A percentile compares a stretch with the other conserved stretches of the same genome.
phyloP scores from a whole-genome alignment of 2,329 filamentous ascomycete genomes.

The Elsinoe ampelina region DNA sequence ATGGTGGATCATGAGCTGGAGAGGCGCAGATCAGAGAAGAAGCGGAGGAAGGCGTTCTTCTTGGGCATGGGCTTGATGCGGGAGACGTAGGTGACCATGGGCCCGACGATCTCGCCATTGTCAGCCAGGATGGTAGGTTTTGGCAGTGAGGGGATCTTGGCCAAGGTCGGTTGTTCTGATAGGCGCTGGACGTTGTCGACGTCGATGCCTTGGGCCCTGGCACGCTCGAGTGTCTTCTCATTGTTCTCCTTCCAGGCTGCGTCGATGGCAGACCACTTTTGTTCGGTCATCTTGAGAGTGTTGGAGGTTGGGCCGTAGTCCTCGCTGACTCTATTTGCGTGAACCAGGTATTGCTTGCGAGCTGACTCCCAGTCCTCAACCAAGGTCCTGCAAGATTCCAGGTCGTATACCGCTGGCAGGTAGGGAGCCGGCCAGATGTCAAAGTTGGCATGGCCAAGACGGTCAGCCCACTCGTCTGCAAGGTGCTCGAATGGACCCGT shows the following conservation, averaged over 20 bases:
- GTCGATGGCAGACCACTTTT: constrained; percentile 81
- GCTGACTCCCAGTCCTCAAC: constrained; percentile 75
- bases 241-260: constrained; percentile 62
- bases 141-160: constrained; percentile 58
- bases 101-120: constrained; percentile 86
- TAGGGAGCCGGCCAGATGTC: constrained; percentile 79
- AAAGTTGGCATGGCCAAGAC: constrained; percentile 87
- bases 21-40: constrained; percentile 26
- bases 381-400: constrained; percentile 52
- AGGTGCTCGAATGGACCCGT: constrained; percentile 48
- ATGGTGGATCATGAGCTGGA: constrained; percentile 7
- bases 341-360: constrained; percentile 77
- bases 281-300: constrained; percentile 73
- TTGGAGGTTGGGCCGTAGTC: constrained; percentile 87
- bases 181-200: constrained; percentile 30
- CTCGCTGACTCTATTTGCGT: constrained; percentile 77
- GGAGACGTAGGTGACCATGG: constrained; percentile 55
- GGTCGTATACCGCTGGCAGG: constrained; percentile 51
- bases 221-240: constrained; percentile 49
- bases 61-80: constrained; percentile 25
- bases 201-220: constrained; percentile 29
- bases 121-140: constrained; percentile 59
- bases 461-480: constrained; percentile 73
- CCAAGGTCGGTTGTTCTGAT: constrained; percentile 46
- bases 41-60: constrained; percentile 24